These are phyloP conservation scores for Entoloma clypeatum DNA, from an alignment of 1,284 basidiomycete genomes.

Conservation along the genomic window DNA sequence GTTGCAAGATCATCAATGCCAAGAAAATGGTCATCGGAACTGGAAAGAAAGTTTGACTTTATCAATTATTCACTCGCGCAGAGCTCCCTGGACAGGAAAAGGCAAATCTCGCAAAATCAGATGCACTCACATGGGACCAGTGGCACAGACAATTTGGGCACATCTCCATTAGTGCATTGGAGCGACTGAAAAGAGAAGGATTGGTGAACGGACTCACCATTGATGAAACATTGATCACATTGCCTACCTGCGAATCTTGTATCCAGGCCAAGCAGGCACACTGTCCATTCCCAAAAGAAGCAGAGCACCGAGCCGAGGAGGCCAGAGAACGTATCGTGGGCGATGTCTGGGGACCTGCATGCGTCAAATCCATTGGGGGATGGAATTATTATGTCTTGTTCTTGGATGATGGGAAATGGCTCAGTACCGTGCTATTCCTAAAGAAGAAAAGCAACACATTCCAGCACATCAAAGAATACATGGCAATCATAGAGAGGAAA, in stretches of 20 bases:
- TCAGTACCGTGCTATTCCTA: too few relatives aligned
- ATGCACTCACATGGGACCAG: constrained; percentile 18
- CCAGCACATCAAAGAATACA: too few relatives aligned
- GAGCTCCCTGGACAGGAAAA: constrained; percentile 12
- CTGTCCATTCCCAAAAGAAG: constrained; percentile 11
- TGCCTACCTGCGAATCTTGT: constrained; percentile 14
- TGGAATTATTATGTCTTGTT: too few relatives aligned
- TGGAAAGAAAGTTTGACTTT: constrained; percentile 14
- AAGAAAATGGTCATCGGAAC: constrained; percentile 12
- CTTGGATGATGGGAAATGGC: too few relatives aligned
- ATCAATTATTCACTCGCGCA: constrained; percentile 17
- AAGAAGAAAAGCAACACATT: too few relatives aligned
- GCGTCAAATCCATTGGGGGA: too few relatives aligned
- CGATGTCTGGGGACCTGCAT: too few relatives aligned
- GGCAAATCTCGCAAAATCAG: constrained; percentile 11
- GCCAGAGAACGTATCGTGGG: background rate
- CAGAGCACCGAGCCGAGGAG: background rate
- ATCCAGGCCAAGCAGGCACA: constrained; percentile 13
- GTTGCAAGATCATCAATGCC: constrained; percentile 14
- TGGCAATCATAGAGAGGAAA: too few relatives aligned
- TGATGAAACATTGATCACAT: constrained; percentile 20
- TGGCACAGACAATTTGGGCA: constrained; percentile 23
- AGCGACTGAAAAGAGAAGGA: constrained; percentile 12
- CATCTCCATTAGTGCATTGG: constrained; percentile 14
- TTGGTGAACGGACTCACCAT: constrained; percentile 20